Conservation (phyloP, 805 yeast genomes). For the Pichia heedii region DNA sequence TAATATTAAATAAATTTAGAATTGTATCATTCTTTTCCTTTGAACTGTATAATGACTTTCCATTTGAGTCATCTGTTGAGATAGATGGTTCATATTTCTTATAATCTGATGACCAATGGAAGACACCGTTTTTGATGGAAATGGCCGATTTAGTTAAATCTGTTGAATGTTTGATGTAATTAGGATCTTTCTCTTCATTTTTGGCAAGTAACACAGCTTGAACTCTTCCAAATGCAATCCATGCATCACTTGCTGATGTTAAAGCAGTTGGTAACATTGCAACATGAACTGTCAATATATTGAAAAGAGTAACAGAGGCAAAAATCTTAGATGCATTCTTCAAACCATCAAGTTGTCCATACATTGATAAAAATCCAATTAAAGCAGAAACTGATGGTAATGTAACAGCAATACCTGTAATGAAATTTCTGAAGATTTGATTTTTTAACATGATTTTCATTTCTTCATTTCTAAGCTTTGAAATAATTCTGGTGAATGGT, state of each 20-base stretch:
- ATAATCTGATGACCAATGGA: slow-evolving; percentile 49
- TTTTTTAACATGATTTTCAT: slow-evolving; percentile 50
- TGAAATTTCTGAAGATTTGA: slow-evolving; percentile 53
- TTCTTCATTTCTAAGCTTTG: slow-evolving; percentile 51
- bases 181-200: slow-evolving; percentile 25
- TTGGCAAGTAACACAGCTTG: slow-evolving; percentile 41
- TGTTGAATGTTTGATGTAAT: slow-evolving; percentile 9
- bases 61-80: background rate
- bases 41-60: too few relatives aligned
- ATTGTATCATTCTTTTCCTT: too few relatives aligned
- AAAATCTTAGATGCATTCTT: slow-evolving; percentile 55
- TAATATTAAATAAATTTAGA: slow-evolving; percentile 43
- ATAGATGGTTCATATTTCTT: background rate
- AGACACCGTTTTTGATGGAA: slow-evolving; percentile 42
- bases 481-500: slow-evolving; percentile 55
- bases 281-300: slow-evolving; percentile 50
- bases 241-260: slow-evolving; percentile 60
- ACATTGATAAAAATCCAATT: slow-evolving; percentile 39
- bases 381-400: slow-evolving; percentile 67
- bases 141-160: slow-evolving; percentile 32
- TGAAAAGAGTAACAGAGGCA: slow-evolving; percentile 62
- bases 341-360: slow-evolving; percentile 28
- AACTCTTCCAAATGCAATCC: slow-evolving; percentile 53
- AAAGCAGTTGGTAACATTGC: slow-evolving; percentile 64
- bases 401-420: slow-evolving; percentile 58